A percentile compares a stretch with the other conserved stretches of the same genome.
These are phyloP conservation scores for Yamadazyma diospyri DNA, from an alignment of 1,139 yeast genomes.

Conservation along the genomic window DNA sequence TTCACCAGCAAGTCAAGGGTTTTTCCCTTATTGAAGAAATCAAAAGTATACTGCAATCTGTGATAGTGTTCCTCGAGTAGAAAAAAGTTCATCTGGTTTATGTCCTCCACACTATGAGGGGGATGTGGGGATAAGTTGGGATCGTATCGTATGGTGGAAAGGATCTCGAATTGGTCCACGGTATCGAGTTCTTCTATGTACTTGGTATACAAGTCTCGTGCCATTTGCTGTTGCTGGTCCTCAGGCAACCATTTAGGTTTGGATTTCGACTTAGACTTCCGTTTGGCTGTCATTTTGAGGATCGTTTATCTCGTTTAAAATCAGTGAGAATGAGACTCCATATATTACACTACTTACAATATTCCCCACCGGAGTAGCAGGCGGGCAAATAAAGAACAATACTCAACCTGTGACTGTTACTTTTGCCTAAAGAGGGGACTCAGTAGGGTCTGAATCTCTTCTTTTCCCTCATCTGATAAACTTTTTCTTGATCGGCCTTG, in stretches of 20 bases:
- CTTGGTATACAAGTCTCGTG: slow-evolving; percentile 5
- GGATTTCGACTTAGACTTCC: not conserved
- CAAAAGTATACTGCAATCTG: slow-evolving; percentile 52
- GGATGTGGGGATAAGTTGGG: slow-evolving; percentile 40
- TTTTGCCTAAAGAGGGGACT: too few relatives aligned
- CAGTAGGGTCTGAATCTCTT: slow-evolving; percentile 84
- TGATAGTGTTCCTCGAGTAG: slow-evolving; percentile 61
- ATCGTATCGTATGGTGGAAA: slow-evolving; percentile 73
- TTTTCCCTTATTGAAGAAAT: slow-evolving; percentile 40
- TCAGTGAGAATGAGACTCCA: not conserved
- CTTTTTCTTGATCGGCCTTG: slow-evolving; percentile 86
- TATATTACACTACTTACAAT: not conserved
- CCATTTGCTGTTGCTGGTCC: slow-evolving; percentile 6
- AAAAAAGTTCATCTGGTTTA: slow-evolving; percentile 45
- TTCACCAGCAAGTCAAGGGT: slow-evolving; percentile 37
- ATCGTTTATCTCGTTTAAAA: not conserved
- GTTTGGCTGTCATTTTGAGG: not conserved
- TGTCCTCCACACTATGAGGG: slow-evolving; percentile 24
- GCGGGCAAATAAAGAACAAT: too few relatives aligned
- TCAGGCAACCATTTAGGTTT: slow-evolving; percentile 4
- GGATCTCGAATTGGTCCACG: slow-evolving; percentile 42
- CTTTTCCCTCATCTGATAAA: slow-evolving; percentile 72
- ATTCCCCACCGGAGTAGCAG: too few relatives aligned
- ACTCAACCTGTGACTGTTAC: too few relatives aligned
- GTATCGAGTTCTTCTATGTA: slow-evolving; percentile 11